phyloP scores from a whole-genome alignment of 371 early-diverging fungal species.

The Phascolomyces articulosus region DNA sequence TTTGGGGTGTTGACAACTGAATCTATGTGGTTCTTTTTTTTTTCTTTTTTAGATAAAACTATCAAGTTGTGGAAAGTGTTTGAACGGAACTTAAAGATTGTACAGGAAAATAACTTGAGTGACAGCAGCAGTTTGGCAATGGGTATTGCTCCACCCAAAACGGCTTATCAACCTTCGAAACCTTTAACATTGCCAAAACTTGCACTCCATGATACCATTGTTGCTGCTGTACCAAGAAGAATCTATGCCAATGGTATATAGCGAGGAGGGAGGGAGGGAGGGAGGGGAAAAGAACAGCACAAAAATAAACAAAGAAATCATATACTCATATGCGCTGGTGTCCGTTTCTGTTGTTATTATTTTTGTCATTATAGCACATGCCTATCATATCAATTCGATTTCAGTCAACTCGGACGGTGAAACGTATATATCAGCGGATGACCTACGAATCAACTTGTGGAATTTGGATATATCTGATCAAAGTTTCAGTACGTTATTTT shows the following conservation, averaged over 20 bases:
- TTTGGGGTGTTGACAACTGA: no score
- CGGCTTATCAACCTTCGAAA: background rate
- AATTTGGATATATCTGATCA: conserved; percentile 87
- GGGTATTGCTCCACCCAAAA: conserved; percentile 24
- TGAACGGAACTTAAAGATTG: conserved; percentile 83
- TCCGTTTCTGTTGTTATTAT: background rate
- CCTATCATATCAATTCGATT: conserved; percentile 95
- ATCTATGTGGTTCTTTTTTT: no score
- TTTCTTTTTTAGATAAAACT: conserved; percentile 74
- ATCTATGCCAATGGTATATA: conserved; percentile 76
- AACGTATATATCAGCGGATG: conserved; percentile 93
- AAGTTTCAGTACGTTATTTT: conserved; percentile 64
- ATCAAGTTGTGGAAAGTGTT: conserved; percentile 95
- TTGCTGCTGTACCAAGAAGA: conserved; percentile 83
- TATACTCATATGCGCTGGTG: background rate
- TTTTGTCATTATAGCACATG: conserved; percentile 79
- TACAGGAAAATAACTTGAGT: conserved; percentile 77
- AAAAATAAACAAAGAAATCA: conserved; percentile 58
- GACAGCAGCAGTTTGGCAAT: conserved; percentile 25
- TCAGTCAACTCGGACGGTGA: conserved; percentile 91
- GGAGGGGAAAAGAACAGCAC: no score
- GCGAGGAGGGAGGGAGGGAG: background rate
- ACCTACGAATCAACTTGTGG: conserved; percentile 93
- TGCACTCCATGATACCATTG: conserved; percentile 79
- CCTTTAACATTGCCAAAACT: conserved; percentile 74